phyloP scores from a whole-genome alignment of 352 stramenopile genomes.

The Globisporangium polare region DNA sequence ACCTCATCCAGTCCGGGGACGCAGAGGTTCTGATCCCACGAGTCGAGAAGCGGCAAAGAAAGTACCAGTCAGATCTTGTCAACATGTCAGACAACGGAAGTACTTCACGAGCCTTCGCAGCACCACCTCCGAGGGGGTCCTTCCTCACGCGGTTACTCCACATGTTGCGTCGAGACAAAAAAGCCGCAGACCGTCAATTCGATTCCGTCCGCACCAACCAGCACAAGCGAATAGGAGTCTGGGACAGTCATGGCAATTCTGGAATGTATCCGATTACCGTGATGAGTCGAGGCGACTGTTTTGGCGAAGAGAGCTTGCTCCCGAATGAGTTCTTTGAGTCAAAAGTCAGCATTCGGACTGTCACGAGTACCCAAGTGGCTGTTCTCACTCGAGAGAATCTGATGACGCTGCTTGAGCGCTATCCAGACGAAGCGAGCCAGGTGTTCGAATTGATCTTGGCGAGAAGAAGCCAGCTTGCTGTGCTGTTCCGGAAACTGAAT shows the following conservation, averaged over 20 bases:
- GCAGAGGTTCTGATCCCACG: constrained; percentile 44
- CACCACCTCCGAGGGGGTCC: neutral
- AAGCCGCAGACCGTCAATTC: neutral
- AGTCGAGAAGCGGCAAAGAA: constrained; percentile 1
- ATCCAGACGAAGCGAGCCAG: constrained; percentile 28
- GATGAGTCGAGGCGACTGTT: constrained; percentile 48
- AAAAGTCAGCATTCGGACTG: constrained; percentile 40
- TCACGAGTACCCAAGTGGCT: constrained; percentile 45
- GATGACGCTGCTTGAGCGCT: constrained; percentile 31
- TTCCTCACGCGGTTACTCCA: neutral
- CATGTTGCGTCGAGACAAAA: neutral
- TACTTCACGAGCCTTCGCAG: neutral
- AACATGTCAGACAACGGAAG: constrained; percentile 10
- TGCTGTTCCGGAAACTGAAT: constrained; percentile 23
- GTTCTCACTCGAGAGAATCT: constrained; percentile 41
- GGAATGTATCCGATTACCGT: constrained; percentile 32
- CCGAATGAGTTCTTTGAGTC: constrained; percentile 32
- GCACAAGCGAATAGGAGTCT: neutral
- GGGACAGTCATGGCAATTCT: neutral
- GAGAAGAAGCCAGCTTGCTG: constrained; percentile 16
- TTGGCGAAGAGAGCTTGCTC: constrained; percentile 57
- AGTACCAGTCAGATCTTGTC: constrained; percentile 7
- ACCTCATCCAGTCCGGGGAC: constrained; percentile 57
- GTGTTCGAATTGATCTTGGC: constrained; percentile 20
- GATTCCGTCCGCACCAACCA: neutral